Evolutionary conservation across 2,329 filamentous ascomycete species (phyloP), one percentile per base, ranked within the genome.

Genomic region (Fusarium globosum): DNA sequence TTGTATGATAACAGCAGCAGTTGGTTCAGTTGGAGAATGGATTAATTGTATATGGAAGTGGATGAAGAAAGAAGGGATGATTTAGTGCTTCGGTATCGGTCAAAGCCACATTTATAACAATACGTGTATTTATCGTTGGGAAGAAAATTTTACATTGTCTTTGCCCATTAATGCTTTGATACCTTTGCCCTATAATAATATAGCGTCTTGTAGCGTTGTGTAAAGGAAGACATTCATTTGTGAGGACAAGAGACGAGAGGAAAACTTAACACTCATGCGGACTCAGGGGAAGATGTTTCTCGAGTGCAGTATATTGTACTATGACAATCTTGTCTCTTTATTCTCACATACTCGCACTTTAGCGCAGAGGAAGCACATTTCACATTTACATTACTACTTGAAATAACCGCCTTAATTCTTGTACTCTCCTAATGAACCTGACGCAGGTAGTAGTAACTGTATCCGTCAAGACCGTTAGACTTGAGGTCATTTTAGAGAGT

Each of bases 41-140:
- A 52, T 45, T 71, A 68, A 74, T 68, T 41, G 55, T 63, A 51
- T 64, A 73, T 60, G 59, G 71, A 56, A 60, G 51, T 43, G 66
- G 38, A 65, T 53, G 43, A 55, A 30, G 55, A 30, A 30, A 71
- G 63, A 30, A 71, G 26, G 43, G 38, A 71, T 55, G 26, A 38
- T 46, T 49, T 33, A 48, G 55, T 72, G 48, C 14, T 45, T 71
- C 26, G 35, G 39, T 43, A 65, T 65, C 51, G 67, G 41, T 48
- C 39, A 33, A 58, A 58, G 41, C 58, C 28, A 58, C 28, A 9
- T 53, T 58, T 30, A 46, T 64, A 49, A 21, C 58, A 64, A 72
- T 68, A 48, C 45, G 21, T 52, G 61, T 64, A 62, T 43, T 69
- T 53, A 69, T 59, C 38, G 42, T 56, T 59, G 38, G 30, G 48